Percentiles rank a stretch among this genome's conserved stretches.
phyloP scores from a whole-genome alignment of 495 filamentous ascomycete genomes.

The Xylaria intraflava region DNA sequence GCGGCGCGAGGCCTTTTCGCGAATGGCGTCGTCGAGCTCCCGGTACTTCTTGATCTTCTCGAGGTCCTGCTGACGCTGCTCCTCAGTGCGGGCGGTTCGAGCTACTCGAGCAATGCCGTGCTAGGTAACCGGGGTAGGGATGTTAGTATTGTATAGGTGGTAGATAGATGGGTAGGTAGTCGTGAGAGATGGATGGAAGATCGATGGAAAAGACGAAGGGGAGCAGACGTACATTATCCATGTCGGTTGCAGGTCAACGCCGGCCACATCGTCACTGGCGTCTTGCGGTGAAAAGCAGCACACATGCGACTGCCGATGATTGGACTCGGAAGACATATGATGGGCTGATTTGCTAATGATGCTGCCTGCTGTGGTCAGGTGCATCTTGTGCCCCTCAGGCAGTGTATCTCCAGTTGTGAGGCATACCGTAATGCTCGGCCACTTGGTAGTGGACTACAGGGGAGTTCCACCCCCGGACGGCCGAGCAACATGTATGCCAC shows the following conservation, averaged over 20 bases:
- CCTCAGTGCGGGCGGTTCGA: conserved; percentile 56
- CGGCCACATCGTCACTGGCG: not conserved
- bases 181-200: not conserved
- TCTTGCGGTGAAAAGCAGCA: not conserved
- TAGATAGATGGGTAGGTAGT: not conserved
- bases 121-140: conserved; percentile 36
- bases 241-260: conserved; percentile 18
- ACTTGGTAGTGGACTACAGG: no score
- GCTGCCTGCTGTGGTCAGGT: no score
- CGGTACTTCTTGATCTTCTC: conserved; percentile 74
- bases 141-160: not conserved
- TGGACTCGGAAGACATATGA: not conserved
- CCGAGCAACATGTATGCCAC: no score
- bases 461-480: no score
- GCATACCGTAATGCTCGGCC: no score
- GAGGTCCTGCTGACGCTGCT: conserved; percentile 61
- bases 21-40: conserved; percentile 59
- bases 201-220: not conserved
- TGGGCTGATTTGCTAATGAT: no score
- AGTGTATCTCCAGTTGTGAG: no score
- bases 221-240: conserved; percentile 45
- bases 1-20: conserved; percentile 44
- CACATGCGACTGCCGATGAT: not conserved
- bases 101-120: conserved; percentile 68
- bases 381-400: no score